Conservation (phyloP, 2,329 filamentous ascomycete species). For the Ophiostoma novo-ulmi region DNA sequence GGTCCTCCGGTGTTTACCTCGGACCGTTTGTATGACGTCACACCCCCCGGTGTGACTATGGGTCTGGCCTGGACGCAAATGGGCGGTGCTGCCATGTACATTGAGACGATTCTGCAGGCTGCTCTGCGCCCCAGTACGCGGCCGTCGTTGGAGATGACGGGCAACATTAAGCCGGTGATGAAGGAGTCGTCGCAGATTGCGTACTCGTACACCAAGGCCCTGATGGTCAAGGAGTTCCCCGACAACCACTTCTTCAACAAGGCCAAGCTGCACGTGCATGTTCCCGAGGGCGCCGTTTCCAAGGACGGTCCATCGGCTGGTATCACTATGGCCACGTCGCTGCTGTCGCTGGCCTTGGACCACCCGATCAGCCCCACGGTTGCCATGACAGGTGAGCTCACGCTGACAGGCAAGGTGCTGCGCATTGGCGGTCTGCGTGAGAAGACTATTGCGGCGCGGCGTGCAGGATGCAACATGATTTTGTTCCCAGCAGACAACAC, state of each 20-base stretch:
- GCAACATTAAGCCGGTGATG: conserved; percentile 95
- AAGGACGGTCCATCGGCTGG: conserved; percentile 93
- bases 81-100: conserved; percentile 92
- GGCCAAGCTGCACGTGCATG: conserved; percentile 90
- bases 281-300: conserved; percentile 89
- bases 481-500: conserved; percentile 94
- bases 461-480: conserved; percentile 87
- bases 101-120: conserved; percentile 91
- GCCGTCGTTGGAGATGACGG: conserved; percentile 81
- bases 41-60: conserved; percentile 93
- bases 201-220: conserved; percentile 89
- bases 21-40: conserved; percentile 89
- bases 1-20: conserved; percentile 93
- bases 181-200: conserved; percentile 94
- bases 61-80: conserved; percentile 97
- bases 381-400: conserved; percentile 97
- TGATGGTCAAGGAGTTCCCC: conserved; percentile 78
- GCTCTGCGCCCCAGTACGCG: conserved; percentile 68
- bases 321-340: conserved; percentile 95
- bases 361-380: conserved; percentile 74
- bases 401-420: conserved; percentile 92
- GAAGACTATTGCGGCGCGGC: conserved; percentile 91
- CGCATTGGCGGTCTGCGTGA: conserved; percentile 90
- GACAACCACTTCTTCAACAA: conserved; percentile 95
- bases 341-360: conserved; percentile 80